These are phyloP conservation scores for Aechmea fasciata DNA, from an alignment of 176 grass and related monocot species.

Conservation along the genomic window DNA sequence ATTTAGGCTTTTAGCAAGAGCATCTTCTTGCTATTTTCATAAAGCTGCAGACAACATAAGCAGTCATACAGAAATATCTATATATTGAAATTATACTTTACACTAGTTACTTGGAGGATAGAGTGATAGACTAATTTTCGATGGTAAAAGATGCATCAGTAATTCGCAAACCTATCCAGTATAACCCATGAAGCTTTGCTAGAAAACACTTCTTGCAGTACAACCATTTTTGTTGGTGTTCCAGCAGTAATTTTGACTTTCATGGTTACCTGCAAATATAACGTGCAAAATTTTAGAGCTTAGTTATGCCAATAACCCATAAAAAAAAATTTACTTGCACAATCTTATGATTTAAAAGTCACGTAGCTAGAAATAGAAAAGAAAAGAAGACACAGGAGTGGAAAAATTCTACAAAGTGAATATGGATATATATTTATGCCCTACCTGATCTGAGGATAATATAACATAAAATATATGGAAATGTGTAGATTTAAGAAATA, in stretches of 20 bases:
- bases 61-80: too few relatives aligned
- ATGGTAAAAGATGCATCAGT: not conserved
- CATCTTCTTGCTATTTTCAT: too few relatives aligned
- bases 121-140: not conserved
- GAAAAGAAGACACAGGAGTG: not conserved
- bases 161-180: constrained; percentile 39
- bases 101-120: too few relatives aligned
- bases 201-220: constrained; percentile 48
- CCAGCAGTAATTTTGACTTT: constrained; percentile 44
- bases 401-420: too few relatives aligned
- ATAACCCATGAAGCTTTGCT: constrained; percentile 58
- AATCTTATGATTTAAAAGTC: constrained; percentile 1
- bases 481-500: not conserved
- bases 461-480: not conserved
- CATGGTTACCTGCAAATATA: constrained; percentile 40
- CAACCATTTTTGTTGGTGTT: constrained; percentile 45
- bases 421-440: too few relatives aligned
- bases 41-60: too few relatives aligned
- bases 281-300: constrained; percentile 12
- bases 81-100: too few relatives aligned
- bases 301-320: not conserved
- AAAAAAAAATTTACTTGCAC: not conserved
- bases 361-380: not conserved
- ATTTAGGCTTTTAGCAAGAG: too few relatives aligned
- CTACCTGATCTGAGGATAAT: too few relatives aligned